A percentile compares a stretch with the other conserved stretches of the same genome.
Conservation (phyloP, 805 yeast genomes). For the Huiozyma naganishii region DNA sequence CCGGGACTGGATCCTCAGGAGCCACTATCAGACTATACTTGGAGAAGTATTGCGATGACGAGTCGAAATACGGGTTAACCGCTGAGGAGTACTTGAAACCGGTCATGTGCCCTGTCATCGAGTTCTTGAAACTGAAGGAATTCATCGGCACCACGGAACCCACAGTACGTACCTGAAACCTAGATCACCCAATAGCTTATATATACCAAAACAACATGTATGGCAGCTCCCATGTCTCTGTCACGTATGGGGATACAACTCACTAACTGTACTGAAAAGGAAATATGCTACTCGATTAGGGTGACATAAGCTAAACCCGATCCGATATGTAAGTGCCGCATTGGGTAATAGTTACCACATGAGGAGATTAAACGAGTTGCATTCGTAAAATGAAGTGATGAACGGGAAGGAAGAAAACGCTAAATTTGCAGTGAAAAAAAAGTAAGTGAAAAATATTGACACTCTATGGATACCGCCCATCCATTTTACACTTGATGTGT, state of each 20-base stretch:
- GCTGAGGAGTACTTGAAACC: constrained; percentile 62
- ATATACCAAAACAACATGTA: neutral
- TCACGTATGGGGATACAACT: neutral
- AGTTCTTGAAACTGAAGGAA: constrained; percentile 61
- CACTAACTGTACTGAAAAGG: neutral
- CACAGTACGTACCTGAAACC: constrained; percentile 41
- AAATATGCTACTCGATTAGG: neutral
- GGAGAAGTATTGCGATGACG: constrained; percentile 69
- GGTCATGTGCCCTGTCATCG: constrained; percentile 53
- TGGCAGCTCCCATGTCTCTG: neutral
- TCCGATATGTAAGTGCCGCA: too few species aligned
- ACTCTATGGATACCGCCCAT: too few species aligned
- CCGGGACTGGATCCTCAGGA: constrained; percentile 97
- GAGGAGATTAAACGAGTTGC: too few species aligned
- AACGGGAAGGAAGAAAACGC: too few species aligned
- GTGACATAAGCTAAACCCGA: neutral
- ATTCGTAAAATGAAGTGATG: too few species aligned
- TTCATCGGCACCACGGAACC: constrained; percentile 77
- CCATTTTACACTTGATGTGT: too few species aligned
- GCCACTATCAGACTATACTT: constrained; percentile 91
- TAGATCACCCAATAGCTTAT: neutral
- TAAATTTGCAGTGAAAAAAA: too few species aligned
- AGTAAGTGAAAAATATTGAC: too few species aligned
- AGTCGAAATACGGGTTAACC: constrained; percentile 33
- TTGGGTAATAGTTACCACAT: too few species aligned